Evolutionary conservation across 2,329 filamentous ascomycete species (phyloP).

Genomic region (Talaromyces sp.): DNA sequence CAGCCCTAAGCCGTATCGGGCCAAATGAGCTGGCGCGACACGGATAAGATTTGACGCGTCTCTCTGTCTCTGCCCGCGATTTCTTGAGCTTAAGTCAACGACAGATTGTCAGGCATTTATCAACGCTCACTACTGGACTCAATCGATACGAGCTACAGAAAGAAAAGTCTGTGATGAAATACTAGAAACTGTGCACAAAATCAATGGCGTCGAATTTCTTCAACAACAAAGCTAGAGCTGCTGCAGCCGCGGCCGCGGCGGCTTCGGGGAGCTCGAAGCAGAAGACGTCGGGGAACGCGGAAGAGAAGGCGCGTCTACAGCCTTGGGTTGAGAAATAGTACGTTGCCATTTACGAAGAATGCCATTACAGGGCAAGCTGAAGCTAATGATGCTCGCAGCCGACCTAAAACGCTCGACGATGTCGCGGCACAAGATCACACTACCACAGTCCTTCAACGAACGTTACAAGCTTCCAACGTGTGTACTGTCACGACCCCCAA

Average conservation of each 20-base stretch:
- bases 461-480: constrained; percentile 89
- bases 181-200: neutral
- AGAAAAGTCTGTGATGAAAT: neutral
- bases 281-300: constrained; percentile 62
- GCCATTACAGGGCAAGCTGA: neutral
- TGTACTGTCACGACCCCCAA: neutral
- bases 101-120: neutral
- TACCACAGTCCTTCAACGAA: constrained; percentile 85
- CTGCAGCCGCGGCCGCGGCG: constrained; percentile 66
- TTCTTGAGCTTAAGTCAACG: constrained; percentile 12
- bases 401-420: constrained; percentile 89
- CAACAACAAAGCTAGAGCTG: constrained; percentile 79
- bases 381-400: constrained; percentile 51
- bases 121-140: neutral
- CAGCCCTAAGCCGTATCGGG: constrained; percentile 5
- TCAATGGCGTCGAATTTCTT: constrained; percentile 79
- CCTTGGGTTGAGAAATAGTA: constrained; percentile 99
- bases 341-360: constrained; percentile 11
- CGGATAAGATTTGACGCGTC: constrained; percentile 15
- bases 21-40: constrained; percentile 12
- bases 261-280: constrained; percentile 60
- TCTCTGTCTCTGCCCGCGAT: neutral
- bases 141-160: neutral
- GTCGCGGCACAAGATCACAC: constrained; percentile 98
- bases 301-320: constrained; percentile 65